phyloP scores from a whole-genome alignment of 2,329 filamentous ascomycete species.

The Juglanconis sp. region DNA sequence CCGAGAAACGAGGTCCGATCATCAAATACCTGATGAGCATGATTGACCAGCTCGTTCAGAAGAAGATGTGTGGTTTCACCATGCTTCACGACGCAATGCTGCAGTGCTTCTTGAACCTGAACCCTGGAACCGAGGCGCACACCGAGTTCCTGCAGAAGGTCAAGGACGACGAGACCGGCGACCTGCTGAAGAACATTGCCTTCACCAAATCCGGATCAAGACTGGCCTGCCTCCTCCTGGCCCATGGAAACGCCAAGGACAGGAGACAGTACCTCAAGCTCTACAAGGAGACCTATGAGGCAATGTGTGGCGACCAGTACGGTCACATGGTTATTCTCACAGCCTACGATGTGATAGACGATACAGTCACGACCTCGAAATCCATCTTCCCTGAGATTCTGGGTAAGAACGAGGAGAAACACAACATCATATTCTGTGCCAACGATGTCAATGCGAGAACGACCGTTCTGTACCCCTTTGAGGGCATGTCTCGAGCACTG shows the following conservation, averaged over 20 bases:
- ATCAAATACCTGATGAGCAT: constrained; percentile 82
- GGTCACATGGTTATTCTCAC: constrained; percentile 80
- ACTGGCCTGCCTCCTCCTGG: constrained; percentile 76
- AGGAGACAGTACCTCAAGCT: constrained; percentile 80
- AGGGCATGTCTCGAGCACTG: constrained; percentile 58
- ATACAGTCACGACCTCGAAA: constrained; percentile 85
- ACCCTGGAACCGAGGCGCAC: constrained; percentile 74
- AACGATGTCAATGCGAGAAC: constrained; percentile 64
- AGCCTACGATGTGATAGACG: constrained; percentile 88
- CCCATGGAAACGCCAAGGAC: constrained; percentile 86
- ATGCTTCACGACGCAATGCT: constrained; percentile 98
- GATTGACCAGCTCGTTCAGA: constrained; percentile 91
- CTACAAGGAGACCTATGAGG: constrained; percentile 84
- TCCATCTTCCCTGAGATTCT: constrained; percentile 84
- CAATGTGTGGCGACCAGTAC: constrained; percentile 76
- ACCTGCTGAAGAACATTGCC: constrained; percentile 89
- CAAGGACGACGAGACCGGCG: constrained; percentile 86
- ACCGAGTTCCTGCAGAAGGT: constrained; percentile 85
- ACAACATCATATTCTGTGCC: constrained; percentile 62
- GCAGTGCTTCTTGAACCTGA: constrained; percentile 85
- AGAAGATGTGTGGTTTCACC: constrained; percentile 94
- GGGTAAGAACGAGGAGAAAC: constrained; percentile 63
- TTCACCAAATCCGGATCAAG: constrained; percentile 88
- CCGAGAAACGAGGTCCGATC: constrained; percentile 83
- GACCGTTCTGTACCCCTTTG: constrained; percentile 78